Base-by-base conservation (phyloP, 2,329 filamentous ascomycete genomes). In the Cyclaneusma minus region DNA sequence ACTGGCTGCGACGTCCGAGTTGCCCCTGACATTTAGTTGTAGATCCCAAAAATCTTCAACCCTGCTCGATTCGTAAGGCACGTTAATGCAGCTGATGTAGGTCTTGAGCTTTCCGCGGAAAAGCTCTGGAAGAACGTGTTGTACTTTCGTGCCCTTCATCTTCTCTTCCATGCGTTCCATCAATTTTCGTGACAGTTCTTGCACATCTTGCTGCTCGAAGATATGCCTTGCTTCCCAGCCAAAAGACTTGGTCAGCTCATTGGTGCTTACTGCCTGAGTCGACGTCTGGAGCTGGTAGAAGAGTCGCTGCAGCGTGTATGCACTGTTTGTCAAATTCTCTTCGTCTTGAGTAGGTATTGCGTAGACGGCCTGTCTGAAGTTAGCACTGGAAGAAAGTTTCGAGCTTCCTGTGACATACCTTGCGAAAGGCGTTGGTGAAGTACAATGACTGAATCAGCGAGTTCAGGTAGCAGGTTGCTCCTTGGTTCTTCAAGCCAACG, bases 41-140 rank as follows among this genome's bases (percentile, higher is more conserved):
- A 98, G 82, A 48, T 98, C 89, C 89, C 89, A 98, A 50, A 94
- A 98, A 42, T 98, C 91, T 51, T 98, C 89, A 38, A 89, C 71
- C 34, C 87, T 71, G 35, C 85, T 93, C 13, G 84, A 94, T 56
- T 95, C 87, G 56, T 93, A 98, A 43, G 92, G 76, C 35, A 98
- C 91, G 50, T 98, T 89, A 50, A 98, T 94, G 57, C 91, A 98
- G 13, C 82, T 91, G 37, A 98, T 91, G 52, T 95, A 98, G 1
- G 89, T 98, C 58, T 95, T 95, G 52, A 91, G 85, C 55, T 95
- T 95, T 30, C 89, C 91, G 31, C 89, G 85, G 44, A 98, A 95
- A 59, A 98, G 78, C 35, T 80, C 73, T 1, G 85, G 74, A 6
- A 98, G 62, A 3, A 84, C 79, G 39, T 87, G 91, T 47, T 95